Evolutionary conservation across 2,329 filamentous ascomycete species (phyloP).

Genomic region (Nothophaeocryptopus gaeumannii): DNA sequence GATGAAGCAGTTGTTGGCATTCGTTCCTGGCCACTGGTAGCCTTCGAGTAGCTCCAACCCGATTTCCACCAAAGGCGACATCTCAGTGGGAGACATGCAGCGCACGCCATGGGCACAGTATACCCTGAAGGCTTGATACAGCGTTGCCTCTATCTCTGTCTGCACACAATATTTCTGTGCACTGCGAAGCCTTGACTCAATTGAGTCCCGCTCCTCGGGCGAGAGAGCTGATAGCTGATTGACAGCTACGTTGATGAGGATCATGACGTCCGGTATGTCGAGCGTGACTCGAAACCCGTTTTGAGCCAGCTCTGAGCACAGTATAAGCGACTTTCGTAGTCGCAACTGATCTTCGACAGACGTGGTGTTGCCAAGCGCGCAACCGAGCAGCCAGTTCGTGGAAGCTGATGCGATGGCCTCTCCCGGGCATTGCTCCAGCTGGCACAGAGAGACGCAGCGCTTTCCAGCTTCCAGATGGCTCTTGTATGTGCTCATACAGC

Average conservation of each 20-base stretch:
- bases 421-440: not conserved
- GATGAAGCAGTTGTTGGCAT: slow-evolving; percentile 1
- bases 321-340: not conserved
- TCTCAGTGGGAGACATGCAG: not conserved
- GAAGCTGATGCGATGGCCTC: not conserved
- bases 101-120: not conserved
- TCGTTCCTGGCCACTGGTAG: too few species aligned
- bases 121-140: not conserved
- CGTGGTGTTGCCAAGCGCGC: not conserved
- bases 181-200: not conserved
- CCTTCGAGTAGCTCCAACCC: not conserved
- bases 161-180: not conserved
- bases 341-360: not conserved
- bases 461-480: not conserved
- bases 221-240: not conserved
- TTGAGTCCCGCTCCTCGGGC: not conserved
- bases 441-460: not conserved
- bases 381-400: not conserved
- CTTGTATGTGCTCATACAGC: not conserved
- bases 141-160: not conserved
- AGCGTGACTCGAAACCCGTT: not conserved
- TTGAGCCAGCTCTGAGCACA: not conserved
- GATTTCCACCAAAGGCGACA: not conserved
- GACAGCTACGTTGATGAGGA: not conserved
- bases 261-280: not conserved